Percentiles rank a stretch among this genome's conserved stretches.
These are phyloP conservation scores for Starmerella apis DNA, from an alignment of 805 yeast genomes.

Conservation along the genomic window DNA sequence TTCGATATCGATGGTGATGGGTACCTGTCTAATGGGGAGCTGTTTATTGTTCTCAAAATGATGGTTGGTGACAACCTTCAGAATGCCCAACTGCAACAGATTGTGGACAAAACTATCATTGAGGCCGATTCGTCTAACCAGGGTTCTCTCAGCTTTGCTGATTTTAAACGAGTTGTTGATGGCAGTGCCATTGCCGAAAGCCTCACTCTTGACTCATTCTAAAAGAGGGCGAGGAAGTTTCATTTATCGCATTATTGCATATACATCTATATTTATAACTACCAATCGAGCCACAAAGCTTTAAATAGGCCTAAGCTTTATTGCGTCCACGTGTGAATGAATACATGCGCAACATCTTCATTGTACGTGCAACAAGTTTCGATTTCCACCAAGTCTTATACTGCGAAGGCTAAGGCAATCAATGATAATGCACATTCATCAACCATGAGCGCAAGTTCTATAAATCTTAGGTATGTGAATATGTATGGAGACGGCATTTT, in stretches of 20 bases:
- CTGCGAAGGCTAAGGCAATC: no score
- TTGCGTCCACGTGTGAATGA: no score
- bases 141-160: conserved; percentile 74
- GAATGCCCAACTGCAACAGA: conserved; percentile 82
- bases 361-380: no score
- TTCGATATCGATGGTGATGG: conserved; percentile 97
- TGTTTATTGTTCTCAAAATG: conserved; percentile 81
- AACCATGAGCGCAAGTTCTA: no score
- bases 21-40: conserved; percentile 85
- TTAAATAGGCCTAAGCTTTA: no score
- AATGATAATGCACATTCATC: no score
- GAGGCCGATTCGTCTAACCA: conserved; percentile 86
- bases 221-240: background rate
- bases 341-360: no score
- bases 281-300: background rate
- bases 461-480: no score
- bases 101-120: conserved; percentile 92
- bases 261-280: background rate
- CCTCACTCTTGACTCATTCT: conserved; percentile 32
- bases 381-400: no score
- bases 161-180: conserved; percentile 50
- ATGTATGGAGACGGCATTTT: background rate
- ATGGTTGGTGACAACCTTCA: conserved; percentile 92
- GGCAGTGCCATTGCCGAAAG: conserved; percentile 33
- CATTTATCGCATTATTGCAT: background rate